Evolutionary conservation across 768 basidiomycete genomes (phyloP).

Genomic region (Suillus clintonianus): DNA sequence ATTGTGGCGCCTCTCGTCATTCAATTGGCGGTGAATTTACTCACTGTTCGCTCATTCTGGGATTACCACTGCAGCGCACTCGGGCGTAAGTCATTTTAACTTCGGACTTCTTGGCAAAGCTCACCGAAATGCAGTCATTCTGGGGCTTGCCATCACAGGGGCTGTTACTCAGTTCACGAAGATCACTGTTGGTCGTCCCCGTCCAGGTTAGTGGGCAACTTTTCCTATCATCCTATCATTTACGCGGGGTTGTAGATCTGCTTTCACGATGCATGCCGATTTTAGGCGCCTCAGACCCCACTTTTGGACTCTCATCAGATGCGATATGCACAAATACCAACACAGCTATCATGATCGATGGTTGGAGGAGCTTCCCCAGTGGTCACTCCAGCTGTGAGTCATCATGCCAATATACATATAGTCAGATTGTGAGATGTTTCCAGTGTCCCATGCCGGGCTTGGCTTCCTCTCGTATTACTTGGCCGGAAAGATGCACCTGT

Average conservation of each 20-base stretch:
- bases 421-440: background rate
- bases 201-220: conserved; percentile 59
- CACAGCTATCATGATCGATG: conserved; percentile 62
- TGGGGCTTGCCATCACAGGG: conserved; percentile 77
- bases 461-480: conserved; percentile 88
- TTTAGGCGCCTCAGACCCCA: conserved; percentile 62
- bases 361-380: conserved; percentile 90
- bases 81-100: conserved; percentile 36
- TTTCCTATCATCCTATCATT: background rate
- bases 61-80: conserved; percentile 74
- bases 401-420: background rate
- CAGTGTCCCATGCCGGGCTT: conserved; percentile 92
- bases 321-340: conserved; percentile 80
- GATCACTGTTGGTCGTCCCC: conserved; percentile 84
- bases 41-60: conserved; percentile 85
- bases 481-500: conserved; percentile 90
- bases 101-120: conserved; percentile 29
- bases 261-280: conserved; percentile 61
- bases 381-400: conserved; percentile 84
- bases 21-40: conserved; percentile 65
- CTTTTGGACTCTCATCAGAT: conserved; percentile 72
- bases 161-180: conserved; percentile 84
- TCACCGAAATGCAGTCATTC: conserved; percentile 49
- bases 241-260: conserved; percentile 19
- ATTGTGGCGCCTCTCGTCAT: conserved; percentile 68